Evolutionary conservation across 148 eudicot species (phyloP).

Genomic region (Nyssa sinensis): DNA sequence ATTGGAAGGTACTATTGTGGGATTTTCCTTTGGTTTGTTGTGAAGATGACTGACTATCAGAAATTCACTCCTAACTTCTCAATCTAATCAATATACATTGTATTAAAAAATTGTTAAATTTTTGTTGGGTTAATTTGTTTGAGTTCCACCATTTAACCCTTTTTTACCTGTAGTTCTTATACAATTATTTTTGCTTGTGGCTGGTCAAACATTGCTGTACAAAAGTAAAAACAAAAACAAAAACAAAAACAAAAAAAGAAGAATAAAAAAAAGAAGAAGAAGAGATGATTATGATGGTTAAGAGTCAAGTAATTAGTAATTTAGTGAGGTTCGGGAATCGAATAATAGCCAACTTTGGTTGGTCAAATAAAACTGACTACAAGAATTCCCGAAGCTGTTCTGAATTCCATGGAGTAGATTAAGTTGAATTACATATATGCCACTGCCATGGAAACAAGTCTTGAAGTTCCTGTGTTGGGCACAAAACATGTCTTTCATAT

Average conservation of each 20-base stretch:
- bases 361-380: too few relatives aligned
- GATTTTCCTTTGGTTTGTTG: not conserved
- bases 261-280: not conserved
- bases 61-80: not conserved
- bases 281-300: not conserved
- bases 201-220: not conserved
- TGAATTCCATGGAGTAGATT: too few relatives aligned
- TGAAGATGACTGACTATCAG: constrained; percentile 15
- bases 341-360: not conserved
- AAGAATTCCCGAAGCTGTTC: too few relatives aligned
- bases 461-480: too few relatives aligned
- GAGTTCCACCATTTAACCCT: not conserved
- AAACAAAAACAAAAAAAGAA: not conserved
- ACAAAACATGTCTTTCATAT: too few relatives aligned
- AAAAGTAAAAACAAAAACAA: too few relatives aligned
- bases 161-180: not conserved
- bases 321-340: not conserved
- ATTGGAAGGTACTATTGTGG: not conserved
- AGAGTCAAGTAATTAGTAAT: not conserved
- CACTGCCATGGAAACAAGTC: too few relatives aligned
- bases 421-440: too few relatives aligned
- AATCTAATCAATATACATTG: not conserved
- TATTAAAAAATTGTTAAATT: not conserved
- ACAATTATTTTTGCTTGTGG: not conserved
- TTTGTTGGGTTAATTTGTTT: not conserved